These are phyloP conservation scores for Rehmannia glutinosa DNA, from an alignment of 257 asterid genomes.

Conservation along the genomic window DNA sequence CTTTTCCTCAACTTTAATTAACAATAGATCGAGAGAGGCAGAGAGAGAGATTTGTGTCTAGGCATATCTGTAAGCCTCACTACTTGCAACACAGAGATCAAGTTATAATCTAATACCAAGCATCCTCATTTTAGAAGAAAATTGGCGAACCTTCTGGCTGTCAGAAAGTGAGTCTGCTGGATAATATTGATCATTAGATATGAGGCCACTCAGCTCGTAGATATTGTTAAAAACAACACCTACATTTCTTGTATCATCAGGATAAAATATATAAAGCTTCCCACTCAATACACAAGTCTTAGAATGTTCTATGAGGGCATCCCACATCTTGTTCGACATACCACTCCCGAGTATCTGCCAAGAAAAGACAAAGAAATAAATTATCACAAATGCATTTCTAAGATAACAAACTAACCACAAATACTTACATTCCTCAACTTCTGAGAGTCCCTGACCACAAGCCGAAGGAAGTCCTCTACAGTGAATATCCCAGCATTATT, in stretches of 20 bases:
- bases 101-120: not conserved
- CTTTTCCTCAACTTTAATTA: too few relatives aligned
- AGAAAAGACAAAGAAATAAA: not conserved
- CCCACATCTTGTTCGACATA: slow-evolving; percentile 99
- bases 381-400: not conserved
- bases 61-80: not conserved
- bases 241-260: slow-evolving; percentile 74
- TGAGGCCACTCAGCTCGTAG: slow-evolving; percentile 89
- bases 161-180: slow-evolving; percentile 92
- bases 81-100: slow-evolving; percentile 8
- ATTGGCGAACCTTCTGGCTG: slow-evolving; percentile 72
- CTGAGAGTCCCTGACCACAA: slow-evolving; percentile 82
- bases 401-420: not conserved
- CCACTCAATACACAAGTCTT: slow-evolving; percentile 94
- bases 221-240: slow-evolving; percentile 91
- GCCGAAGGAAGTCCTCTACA: slow-evolving; percentile 92
- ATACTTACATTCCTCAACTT: slow-evolving; percentile 79
- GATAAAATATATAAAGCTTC: slow-evolving; percentile 78
- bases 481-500: slow-evolving; percentile 69
- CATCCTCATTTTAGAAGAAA: slow-evolving; percentile 4
- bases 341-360: slow-evolving; percentile 93
- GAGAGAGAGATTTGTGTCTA: not conserved
- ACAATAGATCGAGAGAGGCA: too few relatives aligned
- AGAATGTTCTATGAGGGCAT: slow-evolving; percentile 88
- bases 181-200: slow-evolving; percentile 67